A percentile compares a stretch with the other conserved stretches of the same genome.
Evolutionary conservation across 2,329 filamentous ascomycete species (phyloP).

Genomic region (Venturia pyrina): DNA sequence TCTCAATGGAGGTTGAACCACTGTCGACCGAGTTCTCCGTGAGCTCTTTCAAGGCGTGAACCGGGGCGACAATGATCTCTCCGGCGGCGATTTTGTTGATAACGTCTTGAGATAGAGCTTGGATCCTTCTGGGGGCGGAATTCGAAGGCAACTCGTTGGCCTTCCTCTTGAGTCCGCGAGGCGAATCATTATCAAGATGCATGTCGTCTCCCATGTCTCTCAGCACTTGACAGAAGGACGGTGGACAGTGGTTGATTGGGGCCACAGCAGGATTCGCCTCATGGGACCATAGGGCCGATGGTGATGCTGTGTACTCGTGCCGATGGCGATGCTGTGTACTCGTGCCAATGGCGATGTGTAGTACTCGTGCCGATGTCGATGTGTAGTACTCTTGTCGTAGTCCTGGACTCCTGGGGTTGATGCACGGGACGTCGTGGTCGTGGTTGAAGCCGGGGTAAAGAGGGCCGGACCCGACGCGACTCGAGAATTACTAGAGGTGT

Average conservation of each 20-base stretch:
- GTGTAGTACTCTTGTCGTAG: no score
- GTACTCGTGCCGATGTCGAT: no score
- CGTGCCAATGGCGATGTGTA: no score
- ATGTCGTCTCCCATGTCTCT: constrained; percentile 4
- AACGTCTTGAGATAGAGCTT: constrained; percentile 84
- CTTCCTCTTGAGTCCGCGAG: constrained; percentile 39
- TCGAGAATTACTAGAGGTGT: no score
- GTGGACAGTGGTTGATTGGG: no score
- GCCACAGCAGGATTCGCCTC: not conserved
- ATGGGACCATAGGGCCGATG: not conserved
- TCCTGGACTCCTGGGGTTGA: no score
- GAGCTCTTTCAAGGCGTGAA: constrained; percentile 90
- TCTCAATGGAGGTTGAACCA: constrained; percentile 83
- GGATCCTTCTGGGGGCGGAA: constrained; percentile 35
- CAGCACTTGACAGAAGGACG: not conserved
- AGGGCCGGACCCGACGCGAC: no score
- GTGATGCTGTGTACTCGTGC: not conserved
- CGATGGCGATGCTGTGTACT: no score
- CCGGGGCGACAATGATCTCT: constrained; percentile 95
- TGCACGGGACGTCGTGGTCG: not conserved
- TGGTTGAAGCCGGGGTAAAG: no score
- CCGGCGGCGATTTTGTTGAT: constrained; percentile 98
- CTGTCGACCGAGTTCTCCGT: constrained; percentile 97
- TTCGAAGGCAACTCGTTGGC: constrained; percentile 30
- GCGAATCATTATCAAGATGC: not conserved